Base-by-base conservation (phyloP, 2,329 filamentous ascomycete genomes). In the Sphaceloma murrayae region DNA sequence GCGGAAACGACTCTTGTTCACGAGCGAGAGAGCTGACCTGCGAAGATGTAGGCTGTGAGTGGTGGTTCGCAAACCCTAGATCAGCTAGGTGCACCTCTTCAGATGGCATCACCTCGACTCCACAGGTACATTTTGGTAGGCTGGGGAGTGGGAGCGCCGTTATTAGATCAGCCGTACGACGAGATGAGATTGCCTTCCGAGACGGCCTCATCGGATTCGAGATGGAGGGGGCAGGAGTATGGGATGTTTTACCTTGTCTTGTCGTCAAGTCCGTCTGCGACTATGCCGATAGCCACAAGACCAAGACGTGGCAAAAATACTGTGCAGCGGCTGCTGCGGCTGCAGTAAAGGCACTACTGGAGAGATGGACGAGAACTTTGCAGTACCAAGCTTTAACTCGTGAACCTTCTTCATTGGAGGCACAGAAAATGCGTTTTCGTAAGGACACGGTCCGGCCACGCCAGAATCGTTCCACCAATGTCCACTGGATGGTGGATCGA, bases 191-290 rank as follows among this genome's bases (percentile, higher is more conserved):
- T 5, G 40, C 48, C 10, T 11, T 2, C 3, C 13, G 26, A 10
- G n/a, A 45, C 10, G 13, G 24, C 4, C 19, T 48, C 6, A 47
- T 48, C 27, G 48, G 40, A 4, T 48, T 51, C 24, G 49, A 51
- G 26, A 51, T 49, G 46, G 54, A 53, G 31, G 50, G 49, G 10
- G 47, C 45, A 8, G 48, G 48, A 16, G 18, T 48, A 2, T 48
- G 48, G 46, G 46, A 46, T 9, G n/a, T 38, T 36, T 13, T 51
- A 1, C 47, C 47, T 2, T 45, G 32, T 22, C 2, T 51, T 10
- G 18, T 51, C 14, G 47, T 51, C 21, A 46, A 48, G 8, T 44
- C 43, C 7, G 42, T 50, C 5, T 48, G 43, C 22, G 49, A 51
- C 18, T 51, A 50, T 34, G 33, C 46, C 5, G 49, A 51, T n/a